Evolutionary conservation across 331 rosid genomes (phyloP).

Genomic region (Malus hybrid): DNA sequence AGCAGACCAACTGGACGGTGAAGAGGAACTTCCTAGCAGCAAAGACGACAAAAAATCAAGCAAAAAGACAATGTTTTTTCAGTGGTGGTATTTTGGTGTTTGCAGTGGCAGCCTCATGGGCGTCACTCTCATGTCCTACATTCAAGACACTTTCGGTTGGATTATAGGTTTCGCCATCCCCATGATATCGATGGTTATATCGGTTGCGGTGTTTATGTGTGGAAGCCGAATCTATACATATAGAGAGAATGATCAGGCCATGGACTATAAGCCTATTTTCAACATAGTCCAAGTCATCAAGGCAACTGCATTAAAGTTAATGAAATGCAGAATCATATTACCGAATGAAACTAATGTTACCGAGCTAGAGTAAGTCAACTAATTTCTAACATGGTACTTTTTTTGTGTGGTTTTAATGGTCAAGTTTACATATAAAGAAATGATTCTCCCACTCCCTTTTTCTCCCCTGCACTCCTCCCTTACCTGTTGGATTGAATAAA

Average conservation of each 20-base stretch:
- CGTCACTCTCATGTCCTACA: conserved; percentile 77
- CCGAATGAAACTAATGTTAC: conserved; percentile 34
- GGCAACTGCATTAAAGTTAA: conserved; percentile 43
- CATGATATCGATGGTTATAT: conserved; percentile 53
- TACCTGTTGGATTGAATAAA: neutral
- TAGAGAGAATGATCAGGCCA: conserved; percentile 20
- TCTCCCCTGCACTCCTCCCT: neutral
- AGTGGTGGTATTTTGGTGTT: conserved; percentile 86
- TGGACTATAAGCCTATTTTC: conserved; percentile 25
- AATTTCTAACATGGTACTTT: neutral
- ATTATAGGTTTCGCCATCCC: conserved; percentile 85
- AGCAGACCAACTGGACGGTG: conserved; percentile 70
- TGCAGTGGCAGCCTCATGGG: conserved; percentile 83
- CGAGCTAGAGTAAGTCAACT: conserved; percentile 74
- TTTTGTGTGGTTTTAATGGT: neutral
- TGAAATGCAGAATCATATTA: conserved; percentile 37
- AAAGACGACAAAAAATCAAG: conserved; percentile 37
- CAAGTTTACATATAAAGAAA: neutral
- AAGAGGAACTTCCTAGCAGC: conserved; percentile 53
- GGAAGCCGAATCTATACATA: conserved; percentile 62
- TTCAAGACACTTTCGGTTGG: conserved; percentile 93
- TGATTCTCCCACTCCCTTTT: neutral
- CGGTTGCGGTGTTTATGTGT: conserved; percentile 47
- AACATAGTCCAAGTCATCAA: conserved; percentile 40
- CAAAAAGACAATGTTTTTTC: conserved; percentile 54